These are phyloP conservation scores for Hypoxylon crocopeplum DNA, from an alignment of 495 filamentous ascomycete genomes.

Conservation along the genomic window DNA sequence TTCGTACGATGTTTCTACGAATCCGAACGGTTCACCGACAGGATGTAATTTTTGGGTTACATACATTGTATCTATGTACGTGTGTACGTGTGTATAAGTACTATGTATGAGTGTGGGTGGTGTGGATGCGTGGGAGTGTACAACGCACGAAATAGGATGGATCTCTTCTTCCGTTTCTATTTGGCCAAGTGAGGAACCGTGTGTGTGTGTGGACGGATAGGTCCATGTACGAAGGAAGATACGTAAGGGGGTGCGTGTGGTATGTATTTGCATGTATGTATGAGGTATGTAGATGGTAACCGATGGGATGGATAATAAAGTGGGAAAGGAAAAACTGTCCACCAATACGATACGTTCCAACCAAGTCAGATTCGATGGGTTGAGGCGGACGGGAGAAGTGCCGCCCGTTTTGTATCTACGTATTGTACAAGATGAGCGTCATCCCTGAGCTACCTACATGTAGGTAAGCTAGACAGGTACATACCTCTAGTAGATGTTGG, in stretches of 20 bases:
- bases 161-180: slow-evolving; percentile 13
- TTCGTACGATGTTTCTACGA: background rate
- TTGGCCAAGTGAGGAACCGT: slow-evolving; percentile 4
- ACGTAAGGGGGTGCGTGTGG: background rate
- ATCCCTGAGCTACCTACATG: no score
- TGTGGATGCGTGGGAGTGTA: slow-evolving; percentile 11
- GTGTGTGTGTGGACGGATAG: background rate
- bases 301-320: slow-evolving; percentile 39
- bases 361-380: no score
- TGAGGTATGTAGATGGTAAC: slow-evolving; percentile 31
- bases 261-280: slow-evolving; percentile 3
- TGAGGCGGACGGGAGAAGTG: no score
- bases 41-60: slow-evolving; percentile 16
- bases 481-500: no score
- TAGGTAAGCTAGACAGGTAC: no score
- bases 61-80: background rate
- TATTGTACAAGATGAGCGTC: background rate
- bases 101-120: slow-evolving; percentile 1
- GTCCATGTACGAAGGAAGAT: background rate
- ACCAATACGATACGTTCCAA: no score
- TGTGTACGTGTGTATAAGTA: background rate
- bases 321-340: slow-evolving; percentile 13
- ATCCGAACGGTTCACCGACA: slow-evolving; percentile 26
- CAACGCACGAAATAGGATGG: slow-evolving; percentile 31
- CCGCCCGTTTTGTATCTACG: background rate